Base-by-base conservation (phyloP, 2,329 filamentous ascomycete genomes). In the Ceratocystis papillata region DNA sequence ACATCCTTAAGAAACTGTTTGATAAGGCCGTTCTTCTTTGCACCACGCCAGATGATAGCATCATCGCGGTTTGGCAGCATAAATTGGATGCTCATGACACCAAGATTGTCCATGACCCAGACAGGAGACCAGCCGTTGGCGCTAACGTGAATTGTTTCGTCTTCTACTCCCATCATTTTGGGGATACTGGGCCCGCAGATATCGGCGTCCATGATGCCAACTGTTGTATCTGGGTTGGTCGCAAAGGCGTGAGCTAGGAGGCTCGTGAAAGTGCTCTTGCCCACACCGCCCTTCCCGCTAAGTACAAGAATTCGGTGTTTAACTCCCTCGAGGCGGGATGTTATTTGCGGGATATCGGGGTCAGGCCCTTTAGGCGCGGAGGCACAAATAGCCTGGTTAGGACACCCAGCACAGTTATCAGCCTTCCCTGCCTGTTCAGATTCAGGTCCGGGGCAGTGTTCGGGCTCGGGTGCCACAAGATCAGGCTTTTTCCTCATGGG, bases 1-100 rank as follows among this genome's bases (percentile, higher is more conserved):
- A 99, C 94, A 73, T 99, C 95, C 79, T 96, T 96, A 63, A 99
- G 77, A 71, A 99, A 99, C 75, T 95, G 89, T 79, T 99, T 99
- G 74, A 99, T 97, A 67, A 99, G 78, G 0, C 94, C 94, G 72
- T 97, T 99, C 82, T 99, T 99, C 83, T 99, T 99, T 2, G 94
- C 88, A 0, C 94, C 94, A 63, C 94, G 84, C 94, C 94, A 99
- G 70, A 99, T 99, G 50, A 99, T 87, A 2, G 94, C 94, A 73
- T 96, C 92, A 75, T 99, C 93, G 60, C 89, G 83, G 72, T 90
- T 90, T 0, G 94, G 94, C 59, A 99, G 80, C 90, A 99, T 96
- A 74, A 99, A 99, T 76, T 99, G 94, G 70, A 99, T 90, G 72
- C 88, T 94, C 93, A 99, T 97, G 63, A 96, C 90, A 1, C 88